Percentiles rank a stretch among this genome's conserved stretches.
phyloP scores from a whole-genome alignment of 164 flowering plant species.

The Stephania yunnanensis region DNA sequence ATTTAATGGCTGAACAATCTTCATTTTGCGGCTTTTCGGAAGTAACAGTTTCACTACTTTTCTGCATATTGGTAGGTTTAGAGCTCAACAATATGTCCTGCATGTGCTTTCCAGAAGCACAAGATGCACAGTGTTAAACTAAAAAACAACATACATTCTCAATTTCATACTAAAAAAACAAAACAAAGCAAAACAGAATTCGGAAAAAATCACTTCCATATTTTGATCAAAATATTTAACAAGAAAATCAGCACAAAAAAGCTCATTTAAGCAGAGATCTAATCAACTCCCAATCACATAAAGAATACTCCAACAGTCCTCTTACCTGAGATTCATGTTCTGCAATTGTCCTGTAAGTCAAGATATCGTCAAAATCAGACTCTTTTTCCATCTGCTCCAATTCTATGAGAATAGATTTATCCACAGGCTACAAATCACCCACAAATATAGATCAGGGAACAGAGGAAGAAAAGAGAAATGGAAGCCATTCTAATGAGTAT shows the following conservation, averaged over 20 bases:
- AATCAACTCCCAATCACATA: not conserved
- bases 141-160: not conserved
- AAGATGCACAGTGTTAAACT: not conserved
- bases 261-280: not conserved
- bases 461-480: not conserved
- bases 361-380: constrained; percentile 74
- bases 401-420: constrained; percentile 43
- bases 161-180: not conserved
- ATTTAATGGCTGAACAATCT: constrained; percentile 39
- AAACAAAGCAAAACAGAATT: not conserved
- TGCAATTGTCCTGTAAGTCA: constrained; percentile 75
- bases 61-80: constrained; percentile 21
- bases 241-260: not conserved
- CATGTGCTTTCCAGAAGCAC: constrained; percentile 6
- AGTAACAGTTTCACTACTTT: constrained; percentile 17
- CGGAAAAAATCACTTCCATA: not conserved
- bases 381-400: constrained; percentile 90
- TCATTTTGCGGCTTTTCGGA: constrained; percentile 45
- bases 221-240: not conserved
- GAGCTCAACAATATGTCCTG: constrained; percentile 39
- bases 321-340: constrained; percentile 74
- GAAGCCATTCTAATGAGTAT: not conserved
- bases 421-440: constrained; percentile 46
- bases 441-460: constrained; percentile 6
- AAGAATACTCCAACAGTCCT: not conserved